Percentiles rank a stretch among this genome's conserved stretches.
Evolutionary conservation across 768 basidiomycete species (phyloP).

Genomic region (Termitomyces sp.): DNA sequence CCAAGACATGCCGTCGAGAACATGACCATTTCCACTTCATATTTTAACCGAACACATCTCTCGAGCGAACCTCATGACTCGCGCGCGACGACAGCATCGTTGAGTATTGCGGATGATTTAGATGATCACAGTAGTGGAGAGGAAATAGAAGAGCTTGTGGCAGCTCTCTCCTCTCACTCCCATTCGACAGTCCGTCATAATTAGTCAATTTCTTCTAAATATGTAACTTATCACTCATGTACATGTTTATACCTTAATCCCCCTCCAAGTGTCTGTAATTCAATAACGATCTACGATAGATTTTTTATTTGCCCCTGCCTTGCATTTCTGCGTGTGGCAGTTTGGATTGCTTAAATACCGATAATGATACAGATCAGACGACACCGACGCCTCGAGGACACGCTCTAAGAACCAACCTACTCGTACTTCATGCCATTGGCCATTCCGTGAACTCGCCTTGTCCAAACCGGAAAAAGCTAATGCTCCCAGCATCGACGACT

Average conservation of each 20-base stretch:
- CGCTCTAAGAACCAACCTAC: too few species aligned
- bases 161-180: constrained; percentile 19
- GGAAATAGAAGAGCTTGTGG: constrained; percentile 21
- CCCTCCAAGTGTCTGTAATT: background rate
- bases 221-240: background rate
- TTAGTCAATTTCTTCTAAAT: background rate
- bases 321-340: background rate
- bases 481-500: constrained; percentile 81
- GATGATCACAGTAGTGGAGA: constrained; percentile 15
- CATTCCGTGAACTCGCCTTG: constrained; percentile 83
- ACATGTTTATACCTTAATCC: background rate
- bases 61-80: constrained; percentile 11
- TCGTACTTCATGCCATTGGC: constrained; percentile 50
- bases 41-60: constrained; percentile 28
- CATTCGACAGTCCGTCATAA: constrained; percentile 11
- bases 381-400: background rate
- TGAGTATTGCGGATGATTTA: background rate
- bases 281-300: background rate
- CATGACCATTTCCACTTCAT: constrained; percentile 39
- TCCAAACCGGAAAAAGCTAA: constrained; percentile 85
- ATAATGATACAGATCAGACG: background rate
- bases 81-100: constrained; percentile 2
- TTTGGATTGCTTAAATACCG: background rate
- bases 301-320: background rate
- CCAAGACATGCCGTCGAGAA: constrained; percentile 22